Conservation (phyloP, 2,329 filamentous ascomycete species). For the Monilinia fructigena region DNA sequence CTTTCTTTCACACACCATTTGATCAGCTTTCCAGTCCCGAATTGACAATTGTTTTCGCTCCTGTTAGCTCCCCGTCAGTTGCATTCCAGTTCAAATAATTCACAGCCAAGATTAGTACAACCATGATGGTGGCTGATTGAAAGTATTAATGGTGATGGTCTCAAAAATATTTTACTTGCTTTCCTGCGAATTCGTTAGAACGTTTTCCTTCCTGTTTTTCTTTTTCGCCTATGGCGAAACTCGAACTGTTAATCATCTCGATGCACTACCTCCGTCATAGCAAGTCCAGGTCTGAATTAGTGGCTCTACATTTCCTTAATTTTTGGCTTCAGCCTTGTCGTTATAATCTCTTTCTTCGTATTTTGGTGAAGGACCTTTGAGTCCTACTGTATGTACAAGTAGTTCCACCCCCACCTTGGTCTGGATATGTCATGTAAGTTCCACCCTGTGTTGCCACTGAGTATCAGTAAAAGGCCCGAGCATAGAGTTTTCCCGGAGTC, state of each 20-base stretch:
- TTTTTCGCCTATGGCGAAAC: conserved; percentile 24
- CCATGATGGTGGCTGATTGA: neutral
- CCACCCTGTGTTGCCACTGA: conserved; percentile 28
- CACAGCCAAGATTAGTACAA: neutral
- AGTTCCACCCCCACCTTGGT: conserved; percentile 37
- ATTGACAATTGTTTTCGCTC: neutral
- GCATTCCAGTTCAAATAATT: neutral
- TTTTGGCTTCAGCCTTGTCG: conserved; percentile 44
- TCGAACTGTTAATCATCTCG: conserved; percentile 29
- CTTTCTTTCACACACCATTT: neutral
- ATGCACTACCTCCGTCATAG: conserved; percentile 30
- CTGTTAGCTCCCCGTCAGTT: neutral
- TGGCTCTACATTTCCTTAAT: conserved; percentile 39
- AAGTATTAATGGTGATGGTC: neutral
- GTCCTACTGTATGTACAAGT: conserved; percentile 36
- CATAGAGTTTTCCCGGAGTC: conserved; percentile 10
- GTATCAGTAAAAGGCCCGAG: conserved; percentile 16
- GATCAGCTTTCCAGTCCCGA: neutral
- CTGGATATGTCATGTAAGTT: conserved; percentile 39
- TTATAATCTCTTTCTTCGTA: conserved; percentile 55
- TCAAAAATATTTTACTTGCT: conserved; percentile 4
- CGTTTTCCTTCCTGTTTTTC: conserved; percentile 10
- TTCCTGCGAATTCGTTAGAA: conserved; percentile 4
- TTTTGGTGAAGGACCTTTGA: conserved; percentile 53
- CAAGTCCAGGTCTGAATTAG: conserved; percentile 1